Conservation (phyloP, 2,329 filamentous ascomycete species). For the Claviceps arundinis region DNA sequence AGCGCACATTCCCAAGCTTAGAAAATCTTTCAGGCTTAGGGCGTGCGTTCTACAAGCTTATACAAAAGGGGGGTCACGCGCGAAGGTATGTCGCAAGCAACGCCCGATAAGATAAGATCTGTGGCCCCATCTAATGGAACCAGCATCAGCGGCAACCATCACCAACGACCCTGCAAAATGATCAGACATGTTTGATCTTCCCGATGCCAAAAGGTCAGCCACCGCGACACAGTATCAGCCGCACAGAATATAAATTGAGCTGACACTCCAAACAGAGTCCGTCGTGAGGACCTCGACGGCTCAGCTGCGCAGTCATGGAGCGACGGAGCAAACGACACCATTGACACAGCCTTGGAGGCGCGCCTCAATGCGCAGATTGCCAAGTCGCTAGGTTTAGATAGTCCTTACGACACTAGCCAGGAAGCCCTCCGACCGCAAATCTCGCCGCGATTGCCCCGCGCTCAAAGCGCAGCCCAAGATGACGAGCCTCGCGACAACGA, state of each 20-base stretch:
- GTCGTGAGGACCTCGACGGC: constrained; percentile 38
- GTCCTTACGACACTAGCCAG: background rate
- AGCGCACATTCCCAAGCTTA: too few relatives aligned
- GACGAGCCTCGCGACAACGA: constrained; percentile 15
- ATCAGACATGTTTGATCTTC: constrained; percentile 17
- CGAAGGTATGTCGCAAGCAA: too few relatives aligned
- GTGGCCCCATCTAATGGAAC: background rate
- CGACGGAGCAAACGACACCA: constrained; percentile 18
- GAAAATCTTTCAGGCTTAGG: too few relatives aligned
- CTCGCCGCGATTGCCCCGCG: background rate
- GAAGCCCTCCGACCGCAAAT: background rate
- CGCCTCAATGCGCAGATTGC: constrained; percentile 36
- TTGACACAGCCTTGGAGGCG: constrained; percentile 26
- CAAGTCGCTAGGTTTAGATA: constrained; percentile 28
- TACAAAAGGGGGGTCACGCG: too few relatives aligned
- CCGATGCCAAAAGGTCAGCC: constrained; percentile 19
- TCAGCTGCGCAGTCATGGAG: constrained; percentile 17
- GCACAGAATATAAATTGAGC: background rate
- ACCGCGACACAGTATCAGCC: too few relatives aligned
- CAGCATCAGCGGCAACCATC: background rate
- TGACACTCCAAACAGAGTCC: constrained; percentile 27
- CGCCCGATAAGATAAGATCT: constrained; percentile 14
- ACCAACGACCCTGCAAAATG: background rate
- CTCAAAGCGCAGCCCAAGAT: background rate
- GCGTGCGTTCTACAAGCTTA: too few relatives aligned